Evolutionary conservation across 768 basidiomycete genomes (phyloP), one percentile per base, ranked within the genome.

Genomic region (Cystobasidium ongulense): DNA sequence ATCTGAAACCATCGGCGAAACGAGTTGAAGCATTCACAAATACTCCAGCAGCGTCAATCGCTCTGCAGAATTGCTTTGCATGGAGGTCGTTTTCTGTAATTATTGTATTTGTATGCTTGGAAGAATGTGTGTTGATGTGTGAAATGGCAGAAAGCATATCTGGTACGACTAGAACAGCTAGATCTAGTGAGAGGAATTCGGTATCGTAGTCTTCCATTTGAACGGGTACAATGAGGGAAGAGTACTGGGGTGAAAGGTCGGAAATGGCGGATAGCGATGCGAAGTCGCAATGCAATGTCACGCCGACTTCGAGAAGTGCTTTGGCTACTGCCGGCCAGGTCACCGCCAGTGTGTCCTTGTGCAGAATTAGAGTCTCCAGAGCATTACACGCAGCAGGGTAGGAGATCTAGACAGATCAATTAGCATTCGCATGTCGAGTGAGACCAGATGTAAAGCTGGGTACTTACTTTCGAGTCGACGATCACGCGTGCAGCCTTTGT

Each of bases 351-450:
- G 91, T 81, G 7, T 85, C 86, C 75, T 86, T 84, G 81, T 99
- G 94, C 3, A 99, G 82, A 62, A 99, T 84, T 35, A 98, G 85
- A 0, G 90, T 96, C 81, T 99, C 96, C 10, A 85, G 87, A 0
- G 96, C 84, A 80, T 99, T 99, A 82, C 96, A 99, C 0, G 94
- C 96, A 18, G 96, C 91, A 36, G 94, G 91, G 81, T 98, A 99
- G 81, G 93, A 88, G 41, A 85, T 88, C 95, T 98, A 79, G 38
- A 1, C 1, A 0, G 23, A 27, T 15, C 8, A 27, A 10, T 59
- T 31, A 59, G 63, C 8, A 23, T 17, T 23, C 21, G 43, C 4
- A 21, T 39, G 11, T 1, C 7, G n/a, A 54, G 53, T 29, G n/a
- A 54, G 53, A 53, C 4, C 15, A 54, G 27, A 23, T 4, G 1